Evolutionary conservation across 169 alveolate species (phyloP), one percentile per base, ranked within the genome.

Genomic region (Babesia ovata): DNA sequence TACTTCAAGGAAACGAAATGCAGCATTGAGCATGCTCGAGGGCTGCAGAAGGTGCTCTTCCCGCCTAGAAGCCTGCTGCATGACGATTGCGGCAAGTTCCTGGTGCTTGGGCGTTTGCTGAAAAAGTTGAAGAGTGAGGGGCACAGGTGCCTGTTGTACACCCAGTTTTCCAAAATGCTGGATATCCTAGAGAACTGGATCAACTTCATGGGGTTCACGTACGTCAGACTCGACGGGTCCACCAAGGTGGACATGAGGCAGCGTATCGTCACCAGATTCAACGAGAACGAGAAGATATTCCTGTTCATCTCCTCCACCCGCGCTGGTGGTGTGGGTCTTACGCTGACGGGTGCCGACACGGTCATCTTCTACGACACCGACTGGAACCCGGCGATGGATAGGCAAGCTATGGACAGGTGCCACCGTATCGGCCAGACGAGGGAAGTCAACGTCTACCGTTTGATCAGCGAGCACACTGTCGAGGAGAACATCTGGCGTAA

Each of bases 371-470:
- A 97, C 88, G 99, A 98, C 75, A 96, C 99, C 0, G 99, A 96
- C 86, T 98, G 99, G 99, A 98, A 98, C 82, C 99, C 99, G 10
- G 99, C 99, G 10, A 97, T 98, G 98, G 99, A 98, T 86, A 92
- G 97, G 70, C 98, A 98, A 83, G 99, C 99, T 6, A 95, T 97
- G 96, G 99, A 98, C 78, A 87, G 99, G 78, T 96, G 99, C 71
- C 99, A 98, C 74, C 77, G 99, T 63, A 98, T 98, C 29, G 99
- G 99, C 0, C 99, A 98, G 89, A 95, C 99, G 1, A 93, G 98
- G 66, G 97, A 97, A 49, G 99, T 98, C 19, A 96, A 96, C 63
- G 97, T 98, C 29, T 98, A 97, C 85, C 88, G 99, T 63, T 87
- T 98, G 54, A 92, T 98, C 59, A 92, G 97, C 71, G 95, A 93